A percentile compares a stretch with the other conserved stretches of the same genome.
Evolutionary conservation across 163 green algal genomes (phyloP).

Genomic region (Scenedesmus sp.): DNA sequence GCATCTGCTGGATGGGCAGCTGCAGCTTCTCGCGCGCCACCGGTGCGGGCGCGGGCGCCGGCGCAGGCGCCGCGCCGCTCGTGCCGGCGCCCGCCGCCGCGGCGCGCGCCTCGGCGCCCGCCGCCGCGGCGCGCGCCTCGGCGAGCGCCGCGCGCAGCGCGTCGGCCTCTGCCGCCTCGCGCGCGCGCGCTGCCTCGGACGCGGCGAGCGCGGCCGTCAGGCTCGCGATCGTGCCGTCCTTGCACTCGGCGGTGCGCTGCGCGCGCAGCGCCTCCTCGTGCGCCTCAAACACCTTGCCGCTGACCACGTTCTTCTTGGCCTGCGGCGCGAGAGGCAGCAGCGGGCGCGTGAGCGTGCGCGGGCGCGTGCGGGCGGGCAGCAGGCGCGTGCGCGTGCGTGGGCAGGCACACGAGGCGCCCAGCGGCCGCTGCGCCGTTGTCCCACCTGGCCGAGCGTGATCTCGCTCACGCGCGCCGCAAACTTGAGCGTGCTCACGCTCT

Average conservation of each 20-base stretch:
- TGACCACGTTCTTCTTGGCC: constrained; percentile 68
- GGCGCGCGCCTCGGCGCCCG: too few species aligned
- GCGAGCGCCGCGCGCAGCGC: background rate
- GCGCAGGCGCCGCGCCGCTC: background rate
- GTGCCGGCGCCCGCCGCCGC: too few species aligned
- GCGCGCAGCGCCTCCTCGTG: constrained; percentile 50
- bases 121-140: background rate
- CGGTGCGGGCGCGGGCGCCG: background rate
- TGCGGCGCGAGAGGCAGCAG: too few species aligned
- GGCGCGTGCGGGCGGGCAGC: too few species aligned
- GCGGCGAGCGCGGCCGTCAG: constrained; percentile 22
- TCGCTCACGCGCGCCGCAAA: constrained; percentile 85
- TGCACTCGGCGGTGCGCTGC: constrained; percentile 18
- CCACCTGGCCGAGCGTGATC: constrained; percentile 86
- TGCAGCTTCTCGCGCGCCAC: too few species aligned
- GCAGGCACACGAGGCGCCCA: too few species aligned
- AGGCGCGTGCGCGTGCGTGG: background rate
- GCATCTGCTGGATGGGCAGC: constrained; percentile 33
- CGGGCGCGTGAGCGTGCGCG: too few species aligned
- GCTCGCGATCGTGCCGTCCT: constrained; percentile 23
- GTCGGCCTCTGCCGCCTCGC: too few species aligned
- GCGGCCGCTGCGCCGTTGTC: background rate
- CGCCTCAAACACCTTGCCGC: constrained; percentile 61
- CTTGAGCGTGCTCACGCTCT: constrained; percentile 87
- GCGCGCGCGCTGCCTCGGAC: too few species aligned